Conservation (phyloP, 2,329 filamentous ascomycete genomes). For the Aureobasidium uvarum region DNA sequence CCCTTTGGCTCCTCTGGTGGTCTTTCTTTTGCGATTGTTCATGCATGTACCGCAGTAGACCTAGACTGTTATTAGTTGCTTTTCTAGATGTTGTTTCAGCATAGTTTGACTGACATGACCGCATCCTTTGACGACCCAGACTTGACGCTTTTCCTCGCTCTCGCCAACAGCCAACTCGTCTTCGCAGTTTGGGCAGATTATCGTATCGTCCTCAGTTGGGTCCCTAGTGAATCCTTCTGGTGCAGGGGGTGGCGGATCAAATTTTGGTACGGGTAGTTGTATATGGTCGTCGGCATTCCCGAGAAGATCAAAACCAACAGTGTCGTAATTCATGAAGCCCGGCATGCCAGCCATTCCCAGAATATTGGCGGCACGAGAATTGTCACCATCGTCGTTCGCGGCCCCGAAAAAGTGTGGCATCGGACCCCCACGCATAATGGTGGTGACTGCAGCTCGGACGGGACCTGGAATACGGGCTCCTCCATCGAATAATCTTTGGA, state of each 20-base stretch:
- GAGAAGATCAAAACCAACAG: constrained; percentile 46
- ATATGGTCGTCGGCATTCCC: constrained; percentile 35
- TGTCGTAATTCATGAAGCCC: constrained; percentile 41
- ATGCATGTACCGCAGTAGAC: constrained; percentile 56
- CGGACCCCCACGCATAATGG: not conserved
- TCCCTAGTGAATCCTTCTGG: constrained; percentile 77
- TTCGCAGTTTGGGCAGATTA: constrained; percentile 84
- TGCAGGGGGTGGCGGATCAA: constrained; percentile 64
- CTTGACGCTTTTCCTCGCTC: constrained; percentile 69
- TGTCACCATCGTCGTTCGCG: not conserved
- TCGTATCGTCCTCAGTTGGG: constrained; percentile 66
- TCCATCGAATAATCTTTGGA: not conserved
- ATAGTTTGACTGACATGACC: constrained; percentile 69
- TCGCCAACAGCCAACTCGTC: constrained; percentile 77
- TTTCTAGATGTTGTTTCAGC: not conserved
- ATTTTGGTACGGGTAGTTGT: constrained; percentile 43
- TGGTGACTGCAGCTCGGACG: not conserved
- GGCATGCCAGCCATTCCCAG: constrained; percentile 22
- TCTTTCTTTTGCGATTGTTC: constrained; percentile 38
- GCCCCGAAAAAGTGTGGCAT: constrained; percentile 14
- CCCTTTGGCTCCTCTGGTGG: constrained; percentile 37
- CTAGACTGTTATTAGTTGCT: constrained; percentile 36
- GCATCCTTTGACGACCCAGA: constrained; percentile 88
- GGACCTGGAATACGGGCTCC: not conserved
- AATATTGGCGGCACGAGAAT: not conserved